phyloP scores from a whole-genome alignment of 2,329 filamentous ascomycete genomes.

The Fusarium hainanense region DNA sequence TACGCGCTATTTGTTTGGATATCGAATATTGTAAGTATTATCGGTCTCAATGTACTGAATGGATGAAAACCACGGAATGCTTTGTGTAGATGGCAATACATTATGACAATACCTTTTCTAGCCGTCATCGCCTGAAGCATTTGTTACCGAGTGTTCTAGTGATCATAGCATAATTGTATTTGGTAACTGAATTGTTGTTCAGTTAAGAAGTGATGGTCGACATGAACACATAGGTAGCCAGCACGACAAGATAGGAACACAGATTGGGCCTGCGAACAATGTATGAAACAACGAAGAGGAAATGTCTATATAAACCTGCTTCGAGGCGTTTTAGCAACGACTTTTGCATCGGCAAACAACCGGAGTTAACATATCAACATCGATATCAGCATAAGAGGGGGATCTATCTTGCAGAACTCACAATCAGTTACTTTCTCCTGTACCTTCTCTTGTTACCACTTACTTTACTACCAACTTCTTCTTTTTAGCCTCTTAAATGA shows the following conservation, averaged over 20 bases:
- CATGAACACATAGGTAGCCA: background rate
- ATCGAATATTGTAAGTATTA: conserved; percentile 28
- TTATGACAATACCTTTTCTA: background rate
- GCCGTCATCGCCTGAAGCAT: no score
- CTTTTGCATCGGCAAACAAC: background rate
- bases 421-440: background rate
- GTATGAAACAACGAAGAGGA: background rate
- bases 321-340: no score
- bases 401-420: background rate
- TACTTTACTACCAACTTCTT: background rate
- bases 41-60: conserved; percentile 25
- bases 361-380: background rate
- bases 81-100: conserved; percentile 2
- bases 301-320: background rate
- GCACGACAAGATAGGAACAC: background rate
- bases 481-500: background rate
- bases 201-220: background rate
- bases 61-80: conserved; percentile 12
- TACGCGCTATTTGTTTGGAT: conserved; percentile 24
- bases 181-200: background rate
- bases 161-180: background rate
- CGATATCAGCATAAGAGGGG: background rate
- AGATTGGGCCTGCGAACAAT: background rate
- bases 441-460: background rate
- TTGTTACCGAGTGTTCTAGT: background rate